Base-by-base conservation (phyloP, 2,329 filamentous ascomycete species). In the Fusarium sp. region DNA sequence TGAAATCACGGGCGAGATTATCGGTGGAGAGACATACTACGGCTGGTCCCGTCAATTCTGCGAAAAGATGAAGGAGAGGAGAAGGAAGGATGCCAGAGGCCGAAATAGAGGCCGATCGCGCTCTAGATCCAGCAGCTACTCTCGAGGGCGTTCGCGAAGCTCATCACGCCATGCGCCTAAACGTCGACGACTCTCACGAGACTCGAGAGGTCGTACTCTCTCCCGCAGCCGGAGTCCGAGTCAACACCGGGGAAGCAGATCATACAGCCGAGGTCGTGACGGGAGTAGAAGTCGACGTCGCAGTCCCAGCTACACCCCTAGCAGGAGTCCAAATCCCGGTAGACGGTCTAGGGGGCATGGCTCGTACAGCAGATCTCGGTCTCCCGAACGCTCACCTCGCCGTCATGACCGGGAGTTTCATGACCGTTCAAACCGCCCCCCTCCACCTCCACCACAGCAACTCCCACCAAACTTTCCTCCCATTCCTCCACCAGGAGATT, bases 11-110 rank as follows among this genome's bases (percentile, higher is more conserved):
- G 91, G 91, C 0, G 90, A 93, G 4, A 83, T 92, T 2, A 80
- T 91, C 8, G 86, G 87, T 8, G 92, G 91, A 2, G 91, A 94
- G 72, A 94, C 93, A 1, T 97, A 97, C 81, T 97, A 97, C 80
- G 95, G 95, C 70, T 97, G 95, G 95, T 96, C 94, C 6, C 88
- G 90, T 43, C 86, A 86, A 1, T 97, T 97, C 76, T 97, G 94
- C 80, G 87, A 94, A 74, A 93, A 93, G 79, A 97, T 97, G 93
- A 94, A 92, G 82, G 84, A 86, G 60, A 86, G 88, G 40, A 82
- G 80, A 32, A 84, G 80, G 52, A 85, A 83, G 65, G 57, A 27
- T 3, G 61, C 63, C 17, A 70, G 69, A 40, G 68, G 65, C 72
- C 6, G 75, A 6, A 80, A 69, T 1, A 58, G 83, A 30, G 83